These are phyloP conservation scores for Pterulicium gracile DNA, from an alignment of 1,284 basidiomycete species.

Conservation along the genomic window DNA sequence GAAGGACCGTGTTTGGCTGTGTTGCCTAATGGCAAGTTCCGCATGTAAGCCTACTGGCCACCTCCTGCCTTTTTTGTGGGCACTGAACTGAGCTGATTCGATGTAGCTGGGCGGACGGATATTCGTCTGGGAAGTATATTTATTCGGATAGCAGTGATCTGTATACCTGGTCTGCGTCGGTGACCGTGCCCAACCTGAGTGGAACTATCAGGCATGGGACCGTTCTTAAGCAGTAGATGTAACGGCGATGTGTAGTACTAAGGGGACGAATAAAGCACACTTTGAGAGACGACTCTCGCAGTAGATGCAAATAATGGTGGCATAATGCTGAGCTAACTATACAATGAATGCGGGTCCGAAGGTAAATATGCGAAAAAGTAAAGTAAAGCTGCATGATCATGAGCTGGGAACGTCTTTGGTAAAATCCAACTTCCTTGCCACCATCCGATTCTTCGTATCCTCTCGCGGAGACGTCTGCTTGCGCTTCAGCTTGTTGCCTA, in stretches of 20 bases:
- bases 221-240: slow-evolving; percentile 22
- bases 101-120: slow-evolving; percentile 21
- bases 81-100: slow-evolving; percentile 1
- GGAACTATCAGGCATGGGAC: slow-evolving; percentile 22
- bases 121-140: slow-evolving; percentile 20
- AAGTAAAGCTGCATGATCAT: too few relatives aligned
- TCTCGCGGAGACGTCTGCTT: slow-evolving; percentile 28
- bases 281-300: too few relatives aligned
- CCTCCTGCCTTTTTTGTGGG: background rate
- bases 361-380: too few relatives aligned
- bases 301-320: too few relatives aligned
- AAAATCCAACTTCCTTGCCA: slow-evolving; percentile 1
- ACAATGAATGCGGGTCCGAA: too few relatives aligned
- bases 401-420: background rate
- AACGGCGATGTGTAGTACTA: too few relatives aligned
- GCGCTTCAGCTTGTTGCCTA: slow-evolving; percentile 35
- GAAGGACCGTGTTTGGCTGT: slow-evolving; percentile 21
- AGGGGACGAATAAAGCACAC: too few relatives aligned
- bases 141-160: slow-evolving; percentile 23
- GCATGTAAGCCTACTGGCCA: slow-evolving; percentile 16
- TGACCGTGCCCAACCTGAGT: slow-evolving; percentile 19
- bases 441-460: slow-evolving; percentile 11
- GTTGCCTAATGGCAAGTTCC: slow-evolving; percentile 21
- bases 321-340: too few relatives aligned
- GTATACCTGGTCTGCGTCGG: slow-evolving; percentile 20